Conservation (phyloP, 768 basidiomycete species). For the Hirschioporus abietinus region DNA sequence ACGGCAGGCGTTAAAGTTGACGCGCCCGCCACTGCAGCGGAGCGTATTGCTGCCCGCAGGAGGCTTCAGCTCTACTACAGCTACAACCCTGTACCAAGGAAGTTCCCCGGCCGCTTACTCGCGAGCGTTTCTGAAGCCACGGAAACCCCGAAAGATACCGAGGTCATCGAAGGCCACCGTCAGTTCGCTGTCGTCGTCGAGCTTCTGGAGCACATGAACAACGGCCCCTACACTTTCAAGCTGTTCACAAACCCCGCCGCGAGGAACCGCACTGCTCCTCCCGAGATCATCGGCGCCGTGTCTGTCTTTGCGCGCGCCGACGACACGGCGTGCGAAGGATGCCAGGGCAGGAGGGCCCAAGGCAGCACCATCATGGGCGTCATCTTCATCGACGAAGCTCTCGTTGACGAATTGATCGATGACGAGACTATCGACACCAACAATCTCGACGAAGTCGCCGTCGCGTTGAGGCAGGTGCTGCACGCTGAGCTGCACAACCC, state of each 20-base stretch:
- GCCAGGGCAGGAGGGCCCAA: slow-evolving; percentile 16
- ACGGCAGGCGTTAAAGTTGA: slow-evolving; percentile 24
- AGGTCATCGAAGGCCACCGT: slow-evolving; percentile 20
- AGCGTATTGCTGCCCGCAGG: slow-evolving; percentile 19
- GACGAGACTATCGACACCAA: slow-evolving; percentile 8
- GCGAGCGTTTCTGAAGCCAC: neutral
- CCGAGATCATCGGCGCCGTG: slow-evolving; percentile 17
- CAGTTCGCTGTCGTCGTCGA: slow-evolving; percentile 21
- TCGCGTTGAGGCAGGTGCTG: neutral
- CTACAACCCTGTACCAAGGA: slow-evolving; percentile 17
- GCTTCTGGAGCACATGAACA: slow-evolving; percentile 22
- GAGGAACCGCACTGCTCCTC: neutral
- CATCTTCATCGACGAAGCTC: slow-evolving; percentile 18
- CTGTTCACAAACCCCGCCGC: slow-evolving; percentile 13
- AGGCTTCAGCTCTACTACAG: slow-evolving; percentile 21
- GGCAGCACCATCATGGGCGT: slow-evolving; percentile 20
- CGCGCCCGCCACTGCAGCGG: slow-evolving; percentile 10
- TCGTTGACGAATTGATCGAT: slow-evolving; percentile 21
- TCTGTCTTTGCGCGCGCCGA: slow-evolving; percentile 22
- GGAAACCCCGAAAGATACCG: slow-evolving; percentile 15
- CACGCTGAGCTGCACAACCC: neutral
- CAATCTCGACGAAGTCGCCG: neutral
- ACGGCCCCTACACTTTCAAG: slow-evolving; percentile 21
- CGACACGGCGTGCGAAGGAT: slow-evolving; percentile 22
- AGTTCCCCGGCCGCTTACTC: slow-evolving; percentile 1